phyloP scores from a whole-genome alignment of 768 basidiomycete species.

The Lepiota venenata region DNA sequence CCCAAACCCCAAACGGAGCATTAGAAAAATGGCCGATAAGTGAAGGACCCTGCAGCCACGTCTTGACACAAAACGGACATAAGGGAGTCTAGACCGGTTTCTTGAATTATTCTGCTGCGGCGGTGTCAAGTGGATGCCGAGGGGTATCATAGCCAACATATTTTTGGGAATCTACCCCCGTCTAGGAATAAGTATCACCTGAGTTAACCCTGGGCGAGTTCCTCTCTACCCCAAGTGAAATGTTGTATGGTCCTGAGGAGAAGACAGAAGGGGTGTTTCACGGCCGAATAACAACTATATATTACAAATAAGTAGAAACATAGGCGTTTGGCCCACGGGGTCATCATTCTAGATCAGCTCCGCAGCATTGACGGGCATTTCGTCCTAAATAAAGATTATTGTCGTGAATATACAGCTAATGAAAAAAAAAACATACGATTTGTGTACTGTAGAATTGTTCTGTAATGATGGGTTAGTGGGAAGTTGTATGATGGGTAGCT shows the following conservation, averaged over 20 bases:
- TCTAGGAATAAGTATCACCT: not conserved
- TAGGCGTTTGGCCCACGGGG: not conserved
- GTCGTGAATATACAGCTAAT: constrained; percentile 6
- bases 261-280: not conserved
- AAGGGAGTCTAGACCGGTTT: no score
- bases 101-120: no score
- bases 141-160: no score
- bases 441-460: constrained; percentile 98
- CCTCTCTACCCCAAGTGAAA: constrained; percentile 3
- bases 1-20: not conserved
- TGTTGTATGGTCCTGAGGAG: not conserved
- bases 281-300: constrained; percentile 8
- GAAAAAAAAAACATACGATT: constrained; percentile 56
- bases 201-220: not conserved
- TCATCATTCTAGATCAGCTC: constrained; percentile 81
- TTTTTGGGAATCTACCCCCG: no score
- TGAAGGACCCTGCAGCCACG: not conserved
- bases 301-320: constrained; percentile 12
- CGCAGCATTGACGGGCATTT: constrained; percentile 98
- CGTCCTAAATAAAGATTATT: constrained; percentile 58
- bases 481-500: not conserved
- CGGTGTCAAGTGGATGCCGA: no score
- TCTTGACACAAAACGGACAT: no score
- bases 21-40: not conserved
- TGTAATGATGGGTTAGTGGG: constrained; percentile 25